A percentile compares a stretch with the other conserved stretches of the same genome.
These are phyloP conservation scores for Botrytis galanthina DNA, from an alignment of 2,329 filamentous ascomycete genomes.

Conservation along the genomic window DNA sequence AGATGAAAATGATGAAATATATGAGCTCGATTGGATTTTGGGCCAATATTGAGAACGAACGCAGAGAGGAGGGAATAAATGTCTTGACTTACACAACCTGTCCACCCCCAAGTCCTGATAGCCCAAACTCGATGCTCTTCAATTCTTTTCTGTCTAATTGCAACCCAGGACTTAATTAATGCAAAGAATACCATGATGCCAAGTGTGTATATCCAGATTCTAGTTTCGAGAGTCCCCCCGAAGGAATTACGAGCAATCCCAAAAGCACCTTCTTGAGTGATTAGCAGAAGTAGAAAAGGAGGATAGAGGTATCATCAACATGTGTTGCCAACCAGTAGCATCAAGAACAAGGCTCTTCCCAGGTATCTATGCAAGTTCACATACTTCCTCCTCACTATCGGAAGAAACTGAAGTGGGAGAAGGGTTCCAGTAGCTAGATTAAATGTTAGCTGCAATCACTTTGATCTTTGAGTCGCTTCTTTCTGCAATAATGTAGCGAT, in stretches of 20 bases:
- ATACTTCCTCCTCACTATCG: not conserved
- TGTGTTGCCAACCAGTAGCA: constrained; percentile 3
- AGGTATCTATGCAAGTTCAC: not conserved
- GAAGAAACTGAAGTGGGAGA: constrained; percentile 15
- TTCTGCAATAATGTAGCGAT: not conserved
- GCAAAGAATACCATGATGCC: not conserved
- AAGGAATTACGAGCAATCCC: constrained; percentile 10
- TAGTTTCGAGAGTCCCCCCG: constrained; percentile 11
- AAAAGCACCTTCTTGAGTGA: not conserved
- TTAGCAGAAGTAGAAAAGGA: not conserved
- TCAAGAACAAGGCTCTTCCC: not conserved
- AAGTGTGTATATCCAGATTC: constrained; percentile 11
- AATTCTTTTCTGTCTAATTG: not conserved
- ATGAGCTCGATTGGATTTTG: too few species aligned
- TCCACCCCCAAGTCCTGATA: constrained; percentile 19
- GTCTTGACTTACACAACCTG: not conserved
- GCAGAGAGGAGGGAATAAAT: not conserved
- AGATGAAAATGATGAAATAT: not conserved
- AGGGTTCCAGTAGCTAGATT: constrained; percentile 9
- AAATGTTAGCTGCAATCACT: not conserved
- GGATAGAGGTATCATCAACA: not conserved
- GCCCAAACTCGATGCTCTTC: constrained; percentile 5
- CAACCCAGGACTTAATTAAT: constrained; percentile 1
- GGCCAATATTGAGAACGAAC: too few species aligned
- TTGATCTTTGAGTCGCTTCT: not conserved